Evolutionary conservation across 139 green algal species (phyloP), one percentile per base, ranked within the genome.

Genomic region (Micractinium conductrix): DNA sequence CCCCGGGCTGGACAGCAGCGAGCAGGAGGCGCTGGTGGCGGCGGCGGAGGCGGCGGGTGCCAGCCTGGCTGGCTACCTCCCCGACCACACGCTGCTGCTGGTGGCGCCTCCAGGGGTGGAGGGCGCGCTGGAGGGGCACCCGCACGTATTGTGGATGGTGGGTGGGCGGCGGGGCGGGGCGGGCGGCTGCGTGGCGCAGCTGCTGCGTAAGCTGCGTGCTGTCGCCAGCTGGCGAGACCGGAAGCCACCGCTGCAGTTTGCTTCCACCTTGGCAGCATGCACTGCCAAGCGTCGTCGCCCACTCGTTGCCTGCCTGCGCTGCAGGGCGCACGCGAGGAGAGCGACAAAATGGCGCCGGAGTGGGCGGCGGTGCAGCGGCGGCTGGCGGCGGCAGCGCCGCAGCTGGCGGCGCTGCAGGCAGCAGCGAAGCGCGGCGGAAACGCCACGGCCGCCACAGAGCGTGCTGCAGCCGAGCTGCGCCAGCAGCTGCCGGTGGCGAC

Each of bases 281-380:
- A 65, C 58, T 8, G 8, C 16, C 58, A 65, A 65, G 21, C 63
- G 48, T n/a, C n/a, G n/a, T n/a, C n/a, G n/a, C n/a, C 48, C 10
- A 22, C 12, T 58, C 14, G 48, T 58, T 10, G 48, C 48, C 14
- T 43, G 63, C 63, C 63, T 37, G 9, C 53, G 24, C 19, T 62
- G 53, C 78, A 83, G 76, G 69, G 42, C 14, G 24, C 40, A 17
- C 67, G 86, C 21, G 55, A 86, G 1, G 35, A 62, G 10, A 28
- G 48, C 16, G 71, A 88, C 80, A 87, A 86, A 38, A 53, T 88
- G 45, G 82, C 82, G 0, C 86, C 86, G 28, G 86, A 90, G 55
- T 90, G 86, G 86, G 40, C 19, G n/a, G n/a, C n/a, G n/a, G n/a
- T n/a, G n/a, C n/a, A n/a, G n/a, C n/a, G n/a, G n/a, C n/a, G n/a